Evolutionary conservation across 257 asterid genomes (phyloP), one percentile per base, ranked within the genome.

Genomic region (Parsonsia alboflavescens): DNA sequence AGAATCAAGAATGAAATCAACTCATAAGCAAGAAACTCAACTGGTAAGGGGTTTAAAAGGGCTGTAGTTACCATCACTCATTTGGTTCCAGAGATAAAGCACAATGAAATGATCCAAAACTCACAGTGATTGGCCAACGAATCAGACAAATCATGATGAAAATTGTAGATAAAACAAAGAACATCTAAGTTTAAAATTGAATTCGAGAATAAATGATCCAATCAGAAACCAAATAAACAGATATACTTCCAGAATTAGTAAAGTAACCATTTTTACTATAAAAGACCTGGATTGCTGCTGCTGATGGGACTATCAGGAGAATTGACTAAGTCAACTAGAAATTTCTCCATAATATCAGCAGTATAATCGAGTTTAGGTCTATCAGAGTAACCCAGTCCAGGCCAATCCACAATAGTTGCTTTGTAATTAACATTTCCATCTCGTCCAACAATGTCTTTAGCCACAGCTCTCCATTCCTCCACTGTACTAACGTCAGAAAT

Each of bases 401-500:
- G 98, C 97, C 98, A 93, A 85, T 93, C 98, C 78, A 93, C 90
- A 80, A 93, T 88, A 24, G 96, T 87, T 72, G 96, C 91, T 33
- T 83, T 88, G 81, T 88, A 91, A 75, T 84, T 82, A 69, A 80
- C 73, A 49, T 52, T 79, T 46, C 85, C 88, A 68, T 80, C 72
- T 80, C 81, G 86, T 16, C 76, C 85, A 9, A 88, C 89, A 62
- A 93, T 82, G 75, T 88, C 96, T 74, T 90, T 88, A 26, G 97
- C 98, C 70, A 90, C 98, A 39, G 46, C 49, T 67, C 98, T 87
- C 98, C 98, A 93, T 77, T 93, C 98, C 73, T 90, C 98, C 22
- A 91, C 97, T 2, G 97, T 93, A 81, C 98, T 93, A 24, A 93
- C 98, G 77, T 93, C 98, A 72, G 98, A 93, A 70, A 93, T 90